Evolutionary conservation across 1,284 basidiomycete genomes (phyloP), one percentile per base, ranked within the genome.

Genomic region (Apiotrichum montevideense): DNA sequence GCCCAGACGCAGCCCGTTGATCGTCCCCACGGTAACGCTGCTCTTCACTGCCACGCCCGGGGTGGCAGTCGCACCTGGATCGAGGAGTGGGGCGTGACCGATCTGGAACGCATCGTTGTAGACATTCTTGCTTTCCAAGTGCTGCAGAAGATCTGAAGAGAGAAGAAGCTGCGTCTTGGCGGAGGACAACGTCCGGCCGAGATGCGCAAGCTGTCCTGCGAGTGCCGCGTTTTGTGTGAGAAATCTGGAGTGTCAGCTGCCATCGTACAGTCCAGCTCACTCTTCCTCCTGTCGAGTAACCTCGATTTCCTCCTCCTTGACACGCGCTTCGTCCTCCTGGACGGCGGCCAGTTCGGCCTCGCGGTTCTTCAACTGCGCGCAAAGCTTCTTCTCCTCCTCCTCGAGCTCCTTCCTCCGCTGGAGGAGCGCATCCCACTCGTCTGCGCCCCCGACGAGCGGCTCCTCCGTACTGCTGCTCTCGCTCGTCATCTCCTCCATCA

Each of bases 41-140:
- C 56, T 55, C 33, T 55, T 55, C 7, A 35, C 50, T 4, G 50
- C 44, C 1, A 45, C 47, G 29, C 60, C 47, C 1, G 45, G 45
- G 2, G 47, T 56, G 0, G 63, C 35, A 0, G 59, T 54, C 2
- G 47, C 47, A 3, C 41, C 40, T 4, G 50, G 33, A 13, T 51
- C 50, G 11, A 42, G 11, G 1, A 74, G 66, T 1, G 72, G 70
- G 6, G 73, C 72, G 65, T 97, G 90, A 1, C 94, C 94, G 63
- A 99, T 98, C 67, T 92, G 95, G 73, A 99, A 99, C 0, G 93
- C 93, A 70, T 98, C 96, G 63, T 95, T 95, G 78, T 97, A 98
- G 34, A 98, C 96, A 71, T 98, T 98, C 4, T 94, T 94, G 46
- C 87, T 82, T 69, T 95, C 88, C 7, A 99, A 81, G 67, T 92